Conservation (phyloP, 257 asterid species). For the Schizonepeta tenuifolia region DNA sequence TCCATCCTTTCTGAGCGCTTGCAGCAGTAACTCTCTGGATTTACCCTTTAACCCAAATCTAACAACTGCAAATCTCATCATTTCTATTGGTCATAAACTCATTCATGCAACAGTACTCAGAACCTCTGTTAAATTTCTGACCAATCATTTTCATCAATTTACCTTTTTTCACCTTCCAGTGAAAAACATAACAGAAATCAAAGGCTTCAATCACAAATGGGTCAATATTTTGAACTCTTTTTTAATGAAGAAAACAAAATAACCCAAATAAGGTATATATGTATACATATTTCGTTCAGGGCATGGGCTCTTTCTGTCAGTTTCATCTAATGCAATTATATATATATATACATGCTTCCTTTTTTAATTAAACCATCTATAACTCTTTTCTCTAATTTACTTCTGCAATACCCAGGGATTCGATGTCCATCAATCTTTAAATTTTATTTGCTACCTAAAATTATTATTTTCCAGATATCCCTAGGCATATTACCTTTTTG, state of each 20-base stretch:
- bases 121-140: conserved; percentile 6
- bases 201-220: background rate
- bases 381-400: no score
- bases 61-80: conserved; percentile 22
- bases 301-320: conserved; percentile 31
- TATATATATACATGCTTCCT: background rate
- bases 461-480: no score
- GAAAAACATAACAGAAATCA: conserved; percentile 34
- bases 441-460: no score
- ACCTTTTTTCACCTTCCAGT: conserved; percentile 21
- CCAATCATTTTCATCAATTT: conserved; percentile 16
- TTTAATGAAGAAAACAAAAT: conserved; percentile 9
- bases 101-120: conserved; percentile 13
- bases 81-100: conserved; percentile 36
- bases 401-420: no score
- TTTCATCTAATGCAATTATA: background rate
- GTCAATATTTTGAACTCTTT: background rate
- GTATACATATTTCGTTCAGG: background rate
- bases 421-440: no score
- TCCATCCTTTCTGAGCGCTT: background rate
- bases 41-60: conserved; percentile 39
- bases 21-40: conserved; percentile 31
- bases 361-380: no score
- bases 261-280: conserved; percentile 5
- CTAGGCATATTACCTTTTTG: background rate